Base-by-base conservation (phyloP, 805 yeast genomes). In the Nematodospora valgi region DNA sequence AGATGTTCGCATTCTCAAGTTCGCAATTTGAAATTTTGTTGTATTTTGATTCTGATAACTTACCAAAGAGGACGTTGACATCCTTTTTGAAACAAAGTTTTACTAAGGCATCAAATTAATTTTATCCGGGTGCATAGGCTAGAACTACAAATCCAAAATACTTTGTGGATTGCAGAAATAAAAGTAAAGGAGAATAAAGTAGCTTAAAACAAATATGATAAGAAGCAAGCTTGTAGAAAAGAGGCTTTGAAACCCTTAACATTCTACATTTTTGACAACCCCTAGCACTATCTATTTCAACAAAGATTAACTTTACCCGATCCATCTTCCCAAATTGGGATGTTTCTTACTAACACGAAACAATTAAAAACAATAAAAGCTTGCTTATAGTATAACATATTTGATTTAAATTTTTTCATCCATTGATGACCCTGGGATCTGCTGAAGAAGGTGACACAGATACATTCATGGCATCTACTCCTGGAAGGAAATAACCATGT, bases 401-500 rank as follows among this genome's bases (percentile, higher is more conserved):
- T 48, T 54, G 89, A 89, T 0, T 87, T 87, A 1, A 56, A 65
- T 6, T 78, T 72, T 83, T 76, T 53, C 82, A 82, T 47, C 82
- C 80, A 8, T 56, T 83, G 38, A 64, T 83, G 44, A 74, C 86
- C 0, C 89, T 81, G 50, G 86, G 86, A 4, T 67, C 77, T 17
- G 79, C 86, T 1, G 91, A 89, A 17, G 84, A 82, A 61, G 89
- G 91, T 34, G 91, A 83, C 50, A 83, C 82, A 51, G 91, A 83
- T 49, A 81, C 91, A 0, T 82, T 80, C 45, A 71, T 78, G 25
- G 76, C 82, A 7, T 88, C 86, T 1, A 85, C 88, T 3, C 66
- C 70, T 35, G 79, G 61, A 1, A 48, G 75, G 49, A 45, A 55
- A 0, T 56, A 63, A 34, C 68, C 74, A 2, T 78, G 68, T 52